Evolutionary conservation across 768 basidiomycete genomes (phyloP), one percentile per base, ranked within the genome.

Genomic region (Multifurca ochricompacta): DNA sequence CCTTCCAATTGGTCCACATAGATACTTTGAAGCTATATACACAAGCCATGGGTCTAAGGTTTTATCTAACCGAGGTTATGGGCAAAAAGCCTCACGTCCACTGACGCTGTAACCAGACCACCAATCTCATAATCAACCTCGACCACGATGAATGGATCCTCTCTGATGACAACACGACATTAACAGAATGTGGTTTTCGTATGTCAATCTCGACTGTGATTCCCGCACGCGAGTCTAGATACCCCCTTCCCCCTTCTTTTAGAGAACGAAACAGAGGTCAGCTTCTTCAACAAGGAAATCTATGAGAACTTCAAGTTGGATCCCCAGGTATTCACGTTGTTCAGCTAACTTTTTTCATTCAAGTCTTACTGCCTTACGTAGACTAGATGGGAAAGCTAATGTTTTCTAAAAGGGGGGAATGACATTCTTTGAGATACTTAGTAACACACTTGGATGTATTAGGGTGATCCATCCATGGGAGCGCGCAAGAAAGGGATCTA

Each of bases 211-310:
- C 31, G 21, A 31, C 10, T 16, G 30, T 16, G 31, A 25, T 32
- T n/a, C 47, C 31, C 18, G 36, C 25, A 41, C 11, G 25, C 9
- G 32, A 28, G 30, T 30, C 46, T 23, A 41, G 21, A 40, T 7
- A 35, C 43, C 44, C 45, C 27, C 21, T 45, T 46, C 45, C 27
- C 21, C 31, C 1, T 23, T 2, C 13, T 2, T 28, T 35, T 71
- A 97, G 95, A 96, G 69, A 95, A 98, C 66, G 95, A 99, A 69
- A 88, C 89, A 0, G 95, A 99, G 71, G 77, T 94, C 59, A 93
- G 90, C 66, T 86, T 95, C 70, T 98, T 98, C 74, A 85, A 85
- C 62, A 73, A 78, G 27, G 74, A 77, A 40, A 70, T 79, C 16
- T 98, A 98, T 62, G 81, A 90, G 28, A 70, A 70, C 30, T 99